Evolutionary conservation across 2,329 filamentous ascomycete species (phyloP).

Genomic region (Alternaria arborescens): DNA sequence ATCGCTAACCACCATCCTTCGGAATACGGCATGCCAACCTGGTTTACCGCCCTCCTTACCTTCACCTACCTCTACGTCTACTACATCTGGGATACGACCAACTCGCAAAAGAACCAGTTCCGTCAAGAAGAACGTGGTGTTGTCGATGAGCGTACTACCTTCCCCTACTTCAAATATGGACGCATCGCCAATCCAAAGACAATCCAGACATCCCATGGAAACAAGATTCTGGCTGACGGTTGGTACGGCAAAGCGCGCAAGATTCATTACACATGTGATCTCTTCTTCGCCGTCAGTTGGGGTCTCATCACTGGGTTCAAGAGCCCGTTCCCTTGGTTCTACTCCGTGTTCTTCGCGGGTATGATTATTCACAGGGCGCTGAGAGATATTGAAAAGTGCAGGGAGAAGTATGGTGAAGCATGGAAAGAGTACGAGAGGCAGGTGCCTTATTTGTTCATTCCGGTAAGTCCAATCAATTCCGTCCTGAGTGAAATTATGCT

Average conservation of each 20-base stretch:
- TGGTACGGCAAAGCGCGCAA: slow-evolving; percentile 81
- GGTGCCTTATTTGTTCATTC: slow-evolving; percentile 87
- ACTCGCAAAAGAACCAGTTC: slow-evolving; percentile 94
- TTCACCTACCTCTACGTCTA: slow-evolving; percentile 81
- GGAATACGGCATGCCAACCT: slow-evolving; percentile 79
- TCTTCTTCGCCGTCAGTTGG: slow-evolving; percentile 80
- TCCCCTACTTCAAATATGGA: slow-evolving; percentile 91
- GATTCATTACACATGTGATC: slow-evolving; percentile 82
- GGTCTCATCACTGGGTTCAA: slow-evolving; percentile 82
- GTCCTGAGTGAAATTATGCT: neutral
- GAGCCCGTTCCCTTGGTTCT: slow-evolving; percentile 89
- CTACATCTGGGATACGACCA: slow-evolving; percentile 91
- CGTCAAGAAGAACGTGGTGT: slow-evolving; percentile 80
- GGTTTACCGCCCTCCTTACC: slow-evolving; percentile 71
- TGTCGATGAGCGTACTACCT: slow-evolving; percentile 73
- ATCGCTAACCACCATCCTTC: slow-evolving; percentile 83
- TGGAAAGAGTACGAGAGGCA: slow-evolving; percentile 82
- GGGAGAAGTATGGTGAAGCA: slow-evolving; percentile 79
- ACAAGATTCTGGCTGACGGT: slow-evolving; percentile 81
- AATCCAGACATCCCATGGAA: slow-evolving; percentile 76
- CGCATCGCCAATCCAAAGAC: slow-evolving; percentile 80
- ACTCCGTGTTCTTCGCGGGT: slow-evolving; percentile 78
- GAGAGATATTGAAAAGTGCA: slow-evolving; percentile 79
- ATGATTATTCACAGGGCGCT: slow-evolving; percentile 84
- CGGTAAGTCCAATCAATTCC: slow-evolving; percentile 51